Evolutionary conservation across 169 alveolate species (phyloP), one percentile per base, ranked within the genome.

Genomic region (Plasmodium gallinaceum): DNA sequence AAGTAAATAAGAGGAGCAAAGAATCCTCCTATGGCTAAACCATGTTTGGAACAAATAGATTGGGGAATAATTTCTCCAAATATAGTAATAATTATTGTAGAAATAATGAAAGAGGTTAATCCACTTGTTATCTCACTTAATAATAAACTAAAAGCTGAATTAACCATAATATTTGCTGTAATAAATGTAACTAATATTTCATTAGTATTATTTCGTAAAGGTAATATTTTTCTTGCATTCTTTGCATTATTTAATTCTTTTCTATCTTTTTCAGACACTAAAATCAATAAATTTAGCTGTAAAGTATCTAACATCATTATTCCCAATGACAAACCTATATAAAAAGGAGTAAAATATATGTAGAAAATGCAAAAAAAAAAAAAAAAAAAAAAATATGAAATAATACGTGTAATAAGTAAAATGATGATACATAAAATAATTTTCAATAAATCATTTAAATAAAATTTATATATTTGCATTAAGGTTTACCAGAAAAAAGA

Each of bases 41-140:
- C 97, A 78, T 97, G 94, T 66, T 96, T 93, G 32, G 97, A 93
- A 72, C 96, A 97, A 9, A 97, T 71, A 24, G 98, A 90, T 74
- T 97, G 97, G 0, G 98, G 98, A 18, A 94, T 78, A 16, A 97
- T 96, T 60, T 97, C 98, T 2, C 98, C 98, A 64, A 97, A 92
- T 46, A 97, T 75, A 48, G 97, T 92, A 45, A 94, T 95, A 24
- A 95, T 88, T 18, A 92, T 72, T 7, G 98, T 95, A 4, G 98
- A 94, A 7, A 95, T 86, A 22, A 96, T 70, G 46, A 96, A 94
- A 1, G 97, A 97, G 32, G 95, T 87, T 37, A 96, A 61, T 22
- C 96, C 93, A 71, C 92, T 94, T n/a, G 93, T 76, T 22, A 96
- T 16, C 42, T 96, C 98, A 5, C 97, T 96, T 57, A 97, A 88